A percentile compares a stretch with the other conserved stretches of the same genome.
These are phyloP conservation scores for Physocladia obscura DNA, from an alignment of 192 early-diverging fungal species.

Conservation along the genomic window DNA sequence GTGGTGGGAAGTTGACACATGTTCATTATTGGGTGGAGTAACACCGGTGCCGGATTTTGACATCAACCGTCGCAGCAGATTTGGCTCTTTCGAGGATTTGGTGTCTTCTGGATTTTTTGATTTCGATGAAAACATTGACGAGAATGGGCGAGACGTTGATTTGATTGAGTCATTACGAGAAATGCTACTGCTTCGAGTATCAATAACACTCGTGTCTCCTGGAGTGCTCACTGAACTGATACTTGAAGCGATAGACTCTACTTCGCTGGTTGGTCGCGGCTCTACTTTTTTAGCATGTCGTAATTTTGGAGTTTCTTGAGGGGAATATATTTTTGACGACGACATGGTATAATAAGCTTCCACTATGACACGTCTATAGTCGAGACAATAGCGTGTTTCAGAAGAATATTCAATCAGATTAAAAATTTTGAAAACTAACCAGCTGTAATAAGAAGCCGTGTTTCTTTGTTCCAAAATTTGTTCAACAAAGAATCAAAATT, in stretches of 20 bases:
- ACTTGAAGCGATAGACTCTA: not conserved
- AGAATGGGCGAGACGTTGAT: too few species aligned
- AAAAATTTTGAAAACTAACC: not conserved
- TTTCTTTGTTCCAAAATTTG: not conserved
- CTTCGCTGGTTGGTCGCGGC: too few species aligned
- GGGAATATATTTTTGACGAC: not conserved
- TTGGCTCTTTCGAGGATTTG: not conserved
- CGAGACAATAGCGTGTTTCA: not conserved
- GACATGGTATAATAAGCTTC: not conserved
- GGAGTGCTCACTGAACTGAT: not conserved
- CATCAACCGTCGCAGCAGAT: conserved; percentile 8
- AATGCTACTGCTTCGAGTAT: not conserved
- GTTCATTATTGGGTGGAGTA: not conserved
- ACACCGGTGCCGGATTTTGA: not conserved
- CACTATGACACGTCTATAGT: not conserved
- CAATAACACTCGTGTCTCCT: not conserved
- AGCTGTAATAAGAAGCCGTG: not conserved
- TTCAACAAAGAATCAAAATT: not conserved
- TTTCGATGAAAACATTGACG: not conserved
- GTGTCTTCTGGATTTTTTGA: not conserved
- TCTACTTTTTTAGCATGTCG: not conserved
- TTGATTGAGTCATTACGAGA: not conserved
- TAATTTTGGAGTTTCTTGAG: not conserved
- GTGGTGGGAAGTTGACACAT: not conserved
- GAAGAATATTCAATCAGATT: not conserved